These are phyloP conservation scores for Gentiana macrophylla DNA, from an alignment of 257 asterid genomes.

Conservation along the genomic window DNA sequence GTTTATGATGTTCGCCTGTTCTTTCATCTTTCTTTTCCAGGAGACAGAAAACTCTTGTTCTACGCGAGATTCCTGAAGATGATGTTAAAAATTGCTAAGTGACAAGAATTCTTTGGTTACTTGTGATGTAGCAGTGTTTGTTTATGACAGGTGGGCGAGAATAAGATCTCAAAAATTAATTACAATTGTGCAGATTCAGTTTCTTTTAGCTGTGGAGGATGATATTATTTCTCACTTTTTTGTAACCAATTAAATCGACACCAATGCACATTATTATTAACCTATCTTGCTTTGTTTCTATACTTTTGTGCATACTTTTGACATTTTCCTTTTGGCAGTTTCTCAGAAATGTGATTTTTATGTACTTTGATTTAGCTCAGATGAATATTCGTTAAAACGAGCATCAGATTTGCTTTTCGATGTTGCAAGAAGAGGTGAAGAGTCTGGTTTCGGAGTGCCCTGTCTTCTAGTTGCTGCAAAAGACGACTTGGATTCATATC, in stretches of 20 bases:
- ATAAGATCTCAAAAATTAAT: neutral
- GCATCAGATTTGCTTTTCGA: slow-evolving; percentile 66
- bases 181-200: neutral
- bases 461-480: slow-evolving; percentile 92
- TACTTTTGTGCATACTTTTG: neutral
- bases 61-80: slow-evolving; percentile 85
- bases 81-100: slow-evolving; percentile 51
- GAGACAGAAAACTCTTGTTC: slow-evolving; percentile 65
- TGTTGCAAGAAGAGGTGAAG: slow-evolving; percentile 76
- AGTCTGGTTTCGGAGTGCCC: slow-evolving; percentile 64
- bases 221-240: neutral
- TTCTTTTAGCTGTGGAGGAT: neutral
- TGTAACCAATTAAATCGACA: neutral
- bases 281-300: neutral
- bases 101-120: slow-evolving; percentile 64
- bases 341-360: slow-evolving; percentile 4
- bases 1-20: neutral
- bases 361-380: slow-evolving; percentile 42
- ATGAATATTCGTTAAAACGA: slow-evolving; percentile 59
- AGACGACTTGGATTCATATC: slow-evolving; percentile 58
- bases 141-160: slow-evolving; percentile 69
- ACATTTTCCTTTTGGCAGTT: neutral
- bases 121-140: slow-evolving; percentile 84
- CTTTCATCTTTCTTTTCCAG: slow-evolving; percentile 38
- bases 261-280: neutral